phyloP scores from a whole-genome alignment of 2,329 filamentous ascomycete genomes.

The Aureobasidium melanogenum region DNA sequence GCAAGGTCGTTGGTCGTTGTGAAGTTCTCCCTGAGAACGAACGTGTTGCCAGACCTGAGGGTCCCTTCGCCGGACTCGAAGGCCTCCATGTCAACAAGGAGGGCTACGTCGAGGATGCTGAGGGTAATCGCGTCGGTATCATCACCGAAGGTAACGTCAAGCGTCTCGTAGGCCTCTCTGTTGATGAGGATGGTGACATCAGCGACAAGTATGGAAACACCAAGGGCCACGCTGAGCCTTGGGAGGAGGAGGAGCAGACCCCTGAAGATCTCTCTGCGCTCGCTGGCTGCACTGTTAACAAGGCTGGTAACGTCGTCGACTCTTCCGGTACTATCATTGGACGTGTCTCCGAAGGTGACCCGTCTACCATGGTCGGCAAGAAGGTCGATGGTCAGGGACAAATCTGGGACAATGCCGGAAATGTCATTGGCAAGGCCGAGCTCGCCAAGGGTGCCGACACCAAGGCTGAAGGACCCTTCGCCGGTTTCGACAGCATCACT shows the following conservation, averaged over 20 bases:
- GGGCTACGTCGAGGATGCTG: slow-evolving; percentile 64
- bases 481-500: slow-evolving; percentile 48
- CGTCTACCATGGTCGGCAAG: slow-evolving; percentile 47
- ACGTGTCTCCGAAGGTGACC: slow-evolving; percentile 49
- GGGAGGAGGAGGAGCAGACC: slow-evolving; percentile 39
- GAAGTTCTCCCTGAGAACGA: slow-evolving; percentile 50
- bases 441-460: slow-evolving; percentile 44
- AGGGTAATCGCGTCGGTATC: slow-evolving; percentile 68
- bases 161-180: slow-evolving; percentile 60
- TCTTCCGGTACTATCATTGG: slow-evolving; percentile 50
- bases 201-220: slow-evolving; percentile 64
- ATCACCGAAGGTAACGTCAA: slow-evolving; percentile 64
- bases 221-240: slow-evolving; percentile 51
- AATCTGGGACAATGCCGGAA: slow-evolving; percentile 55
- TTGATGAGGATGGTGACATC: slow-evolving; percentile 77
- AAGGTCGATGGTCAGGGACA: slow-evolving; percentile 56
- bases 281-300: slow-evolving; percentile 55
- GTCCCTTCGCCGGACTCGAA: slow-evolving; percentile 58
- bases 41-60: slow-evolving; percentile 49
- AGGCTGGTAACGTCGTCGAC: slow-evolving; percentile 54
- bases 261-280: slow-evolving; percentile 51
- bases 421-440: slow-evolving; percentile 51
- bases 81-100: slow-evolving; percentile 60
- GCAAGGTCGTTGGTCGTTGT: slow-evolving; percentile 48
- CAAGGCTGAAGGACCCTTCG: slow-evolving; percentile 49